Evolutionary conservation across 2,329 filamentous ascomycete species (phyloP).

Genomic region (Calonectria naviculata): DNA sequence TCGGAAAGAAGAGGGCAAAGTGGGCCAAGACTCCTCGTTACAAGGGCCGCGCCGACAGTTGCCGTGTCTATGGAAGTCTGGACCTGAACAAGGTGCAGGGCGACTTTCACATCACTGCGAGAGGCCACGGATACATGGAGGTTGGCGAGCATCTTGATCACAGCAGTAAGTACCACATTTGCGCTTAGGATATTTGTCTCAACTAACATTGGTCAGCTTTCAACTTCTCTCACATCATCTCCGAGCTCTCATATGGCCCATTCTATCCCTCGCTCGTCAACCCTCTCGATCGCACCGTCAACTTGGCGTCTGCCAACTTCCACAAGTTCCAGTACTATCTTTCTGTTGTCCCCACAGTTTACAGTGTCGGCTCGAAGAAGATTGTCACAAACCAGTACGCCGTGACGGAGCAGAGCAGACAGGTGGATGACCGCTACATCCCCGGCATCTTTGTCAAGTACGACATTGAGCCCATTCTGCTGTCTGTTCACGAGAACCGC

Average conservation of each 20-base stretch:
- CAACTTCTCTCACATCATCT: constrained; percentile 98
- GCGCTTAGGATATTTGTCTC: background rate
- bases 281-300: constrained; percentile 91
- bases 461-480: constrained; percentile 94
- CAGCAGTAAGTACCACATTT: constrained; percentile 64
- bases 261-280: constrained; percentile 95
- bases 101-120: constrained; percentile 96
- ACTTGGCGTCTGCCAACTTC: constrained; percentile 80
- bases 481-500: constrained; percentile 86
- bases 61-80: constrained; percentile 88
- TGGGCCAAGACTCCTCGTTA: constrained; percentile 82
- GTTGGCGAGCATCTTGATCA: constrained; percentile 84
- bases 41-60: constrained; percentile 73
- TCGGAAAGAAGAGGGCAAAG: constrained; percentile 71
- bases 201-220: constrained; percentile 67
- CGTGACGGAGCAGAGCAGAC: constrained; percentile 86
- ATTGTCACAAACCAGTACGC: constrained; percentile 98
- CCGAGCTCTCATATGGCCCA: constrained; percentile 95
- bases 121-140: constrained; percentile 94
- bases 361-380: constrained; percentile 75
- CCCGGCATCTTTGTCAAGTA: constrained; percentile 99
- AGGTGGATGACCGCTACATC: constrained; percentile 75
- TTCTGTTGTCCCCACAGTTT: constrained; percentile 93
- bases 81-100: constrained; percentile 97
- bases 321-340: constrained; percentile 99